Evolutionary conservation across 108 stramenopile genomes (phyloP).

Genomic region (Nitzschia sp.): DNA sequence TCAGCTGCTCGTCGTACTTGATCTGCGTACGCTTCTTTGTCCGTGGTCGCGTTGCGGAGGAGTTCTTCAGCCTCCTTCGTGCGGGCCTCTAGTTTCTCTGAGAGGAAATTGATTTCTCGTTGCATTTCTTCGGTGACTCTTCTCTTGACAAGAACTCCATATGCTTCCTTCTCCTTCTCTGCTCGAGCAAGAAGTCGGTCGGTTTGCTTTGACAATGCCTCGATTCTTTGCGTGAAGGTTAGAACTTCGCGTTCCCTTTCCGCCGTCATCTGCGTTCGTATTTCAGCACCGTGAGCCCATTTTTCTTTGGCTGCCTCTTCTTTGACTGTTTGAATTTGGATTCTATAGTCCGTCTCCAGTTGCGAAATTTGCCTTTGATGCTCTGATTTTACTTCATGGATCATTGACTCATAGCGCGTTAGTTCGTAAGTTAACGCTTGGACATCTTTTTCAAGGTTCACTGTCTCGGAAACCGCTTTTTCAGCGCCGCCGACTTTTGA

Average conservation of each 20-base stretch:
- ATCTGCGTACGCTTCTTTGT: constrained; percentile 24
- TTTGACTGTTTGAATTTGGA: constrained; percentile 21
- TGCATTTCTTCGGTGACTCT: constrained; percentile 21
- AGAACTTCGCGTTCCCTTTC: constrained; percentile 27
- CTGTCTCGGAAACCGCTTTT: neutral
- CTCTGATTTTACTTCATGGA: constrained; percentile 9
- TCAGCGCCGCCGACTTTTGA: constrained; percentile 1
- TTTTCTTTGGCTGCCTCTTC: constrained; percentile 24
- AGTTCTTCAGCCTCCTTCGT: constrained; percentile 10
- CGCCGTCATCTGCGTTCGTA: constrained; percentile 12
- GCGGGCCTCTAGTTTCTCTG: constrained; percentile 13
- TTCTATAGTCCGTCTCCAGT: constrained; percentile 20
- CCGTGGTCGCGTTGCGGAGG: neutral
- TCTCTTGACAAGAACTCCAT: constrained; percentile 19
- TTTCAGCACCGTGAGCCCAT: constrained; percentile 22
- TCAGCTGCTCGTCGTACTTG: constrained; percentile 11
- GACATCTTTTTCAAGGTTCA: constrained; percentile 6
- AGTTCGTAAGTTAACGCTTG: constrained; percentile 26
- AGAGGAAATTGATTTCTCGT: constrained; percentile 22
- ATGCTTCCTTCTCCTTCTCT: constrained; percentile 33
- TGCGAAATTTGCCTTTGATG: constrained; percentile 5
- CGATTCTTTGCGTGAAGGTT: constrained; percentile 21
- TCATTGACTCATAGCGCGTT: constrained; percentile 1
- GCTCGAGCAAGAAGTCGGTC: constrained; percentile 16
- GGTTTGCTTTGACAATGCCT: constrained; percentile 25